phyloP scores from a whole-genome alignment of 176 grass and related monocot species.

The Zea luxurians region DNA sequence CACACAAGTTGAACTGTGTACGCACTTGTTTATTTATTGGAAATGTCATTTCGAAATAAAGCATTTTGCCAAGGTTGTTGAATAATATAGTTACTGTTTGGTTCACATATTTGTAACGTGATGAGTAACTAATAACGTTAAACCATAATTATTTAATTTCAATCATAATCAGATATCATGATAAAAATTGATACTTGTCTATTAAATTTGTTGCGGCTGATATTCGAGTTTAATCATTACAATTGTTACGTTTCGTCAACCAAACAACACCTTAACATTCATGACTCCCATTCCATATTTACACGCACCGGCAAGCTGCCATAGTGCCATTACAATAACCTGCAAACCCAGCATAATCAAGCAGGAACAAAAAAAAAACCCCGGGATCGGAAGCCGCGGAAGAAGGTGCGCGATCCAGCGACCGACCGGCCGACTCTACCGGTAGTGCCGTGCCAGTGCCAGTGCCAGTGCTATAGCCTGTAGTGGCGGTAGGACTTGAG shows the following conservation, averaged over 20 bases:
- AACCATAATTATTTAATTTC: too few relatives aligned
- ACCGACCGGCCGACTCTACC: too few relatives aligned
- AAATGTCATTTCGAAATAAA: not conserved
- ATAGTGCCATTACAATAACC: not conserved
- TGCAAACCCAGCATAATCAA: not conserved
- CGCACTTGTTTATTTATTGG: not conserved
- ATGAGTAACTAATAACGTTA: too few relatives aligned
- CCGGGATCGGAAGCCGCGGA: not conserved
- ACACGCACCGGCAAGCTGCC: not conserved
- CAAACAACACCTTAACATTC: not conserved
- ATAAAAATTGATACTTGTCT: too few relatives aligned
- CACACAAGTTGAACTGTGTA: too few relatives aligned
- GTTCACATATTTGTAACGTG: too few relatives aligned
- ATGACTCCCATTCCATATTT: not conserved
- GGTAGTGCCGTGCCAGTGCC: too few relatives aligned
- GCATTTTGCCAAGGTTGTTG: too few relatives aligned
- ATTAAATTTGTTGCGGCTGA: not conserved
- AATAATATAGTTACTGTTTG: too few relatives aligned
- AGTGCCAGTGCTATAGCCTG: slow-evolving; percentile 34
- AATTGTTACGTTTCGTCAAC: not conserved
- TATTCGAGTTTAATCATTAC: too few relatives aligned
- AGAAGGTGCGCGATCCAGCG: too few relatives aligned
- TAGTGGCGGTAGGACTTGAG: slow-evolving; percentile 95
- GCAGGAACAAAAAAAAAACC: not conserved
- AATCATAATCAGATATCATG: too few relatives aligned